Percentiles rank a stretch among this genome's conserved stretches.
phyloP scores from a whole-genome alignment of 129 eudicot genomes.

The carrot (Daucus carota) region DNA sequence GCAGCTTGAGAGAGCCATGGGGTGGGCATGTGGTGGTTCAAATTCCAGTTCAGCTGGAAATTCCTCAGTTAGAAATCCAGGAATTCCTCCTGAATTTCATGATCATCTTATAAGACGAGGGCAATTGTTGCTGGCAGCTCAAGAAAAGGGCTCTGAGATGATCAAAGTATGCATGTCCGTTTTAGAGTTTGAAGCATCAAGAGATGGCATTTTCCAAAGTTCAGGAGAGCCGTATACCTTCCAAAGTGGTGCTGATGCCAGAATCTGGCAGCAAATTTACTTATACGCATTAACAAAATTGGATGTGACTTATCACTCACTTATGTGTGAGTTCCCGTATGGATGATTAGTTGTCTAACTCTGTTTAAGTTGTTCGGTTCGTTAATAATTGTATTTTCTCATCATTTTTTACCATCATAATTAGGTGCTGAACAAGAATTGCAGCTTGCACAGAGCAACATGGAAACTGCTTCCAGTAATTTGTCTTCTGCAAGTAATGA shows the following conservation, averaged over 20 bases:
- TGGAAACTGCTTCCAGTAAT: conserved; percentile 91
- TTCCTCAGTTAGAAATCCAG: conserved; percentile 46
- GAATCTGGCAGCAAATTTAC: conserved; percentile 89
- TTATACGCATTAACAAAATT: conserved; percentile 58
- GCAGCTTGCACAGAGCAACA: conserved; percentile 68
- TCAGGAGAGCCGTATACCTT: conserved; percentile 37
- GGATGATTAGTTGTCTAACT: conserved; percentile 6
- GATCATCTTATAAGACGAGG: conserved; percentile 66
- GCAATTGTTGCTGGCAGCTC: conserved; percentile 56
- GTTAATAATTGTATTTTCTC: neutral
- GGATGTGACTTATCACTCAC: conserved; percentile 78
- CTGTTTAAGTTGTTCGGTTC: neutral
- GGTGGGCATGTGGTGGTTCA: conserved; percentile 99
- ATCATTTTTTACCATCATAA: conserved; percentile 14
- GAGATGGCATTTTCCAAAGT: conserved; percentile 66
- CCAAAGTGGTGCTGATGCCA: conserved; percentile 56
- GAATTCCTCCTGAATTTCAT: conserved; percentile 88
- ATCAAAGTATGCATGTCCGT: conserved; percentile 67
- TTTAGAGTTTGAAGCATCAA: conserved; percentile 93
- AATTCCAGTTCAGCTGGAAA: conserved; percentile 47
- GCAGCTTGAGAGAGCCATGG: conserved; percentile 99
- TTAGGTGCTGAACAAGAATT: conserved; percentile 91
- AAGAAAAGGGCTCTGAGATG: conserved; percentile 69
- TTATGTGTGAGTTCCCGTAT: conserved; percentile 59
- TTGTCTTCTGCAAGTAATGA: conserved; percentile 72